phyloP scores from a whole-genome alignment of 805 yeast genomes.

The Candida piceae region DNA sequence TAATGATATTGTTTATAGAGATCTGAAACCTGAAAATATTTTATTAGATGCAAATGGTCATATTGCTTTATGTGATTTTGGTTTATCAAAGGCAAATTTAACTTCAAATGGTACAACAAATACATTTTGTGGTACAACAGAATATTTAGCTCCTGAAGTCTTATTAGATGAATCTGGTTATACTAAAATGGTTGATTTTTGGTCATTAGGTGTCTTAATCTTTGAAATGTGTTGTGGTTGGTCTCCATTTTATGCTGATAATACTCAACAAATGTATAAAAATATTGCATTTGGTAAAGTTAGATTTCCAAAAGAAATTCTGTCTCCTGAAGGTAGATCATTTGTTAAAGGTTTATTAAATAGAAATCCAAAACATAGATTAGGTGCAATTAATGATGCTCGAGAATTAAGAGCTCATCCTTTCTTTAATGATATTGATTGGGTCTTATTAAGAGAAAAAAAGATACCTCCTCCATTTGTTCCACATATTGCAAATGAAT shows the following conservation, averaged over 20 bases:
- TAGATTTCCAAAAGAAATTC: constrained; percentile 91
- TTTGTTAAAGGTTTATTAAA: constrained; percentile 93
- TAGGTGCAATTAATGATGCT: constrained; percentile 90
- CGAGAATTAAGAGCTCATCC: constrained; percentile 89
- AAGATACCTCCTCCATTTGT: constrained; percentile 94
- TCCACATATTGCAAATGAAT: constrained; percentile 85
- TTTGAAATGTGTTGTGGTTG: constrained; percentile 99
- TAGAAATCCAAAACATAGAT: constrained; percentile 91
- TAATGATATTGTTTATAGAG: constrained; percentile 93
- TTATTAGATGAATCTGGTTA: constrained; percentile 93
- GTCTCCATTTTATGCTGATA: constrained; percentile 98
- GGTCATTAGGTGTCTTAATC: constrained; percentile 95
- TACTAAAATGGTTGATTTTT: constrained; percentile 98
- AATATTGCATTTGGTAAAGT: constrained; percentile 98
- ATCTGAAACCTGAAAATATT: constrained; percentile 95
- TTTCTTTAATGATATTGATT: constrained; percentile 86
- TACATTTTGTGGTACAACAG: constrained; percentile 98
- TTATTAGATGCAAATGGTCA: constrained; percentile 95
- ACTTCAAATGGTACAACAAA: constrained; percentile 85
- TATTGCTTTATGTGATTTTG: constrained; percentile 95
- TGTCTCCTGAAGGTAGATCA: constrained; percentile 88
- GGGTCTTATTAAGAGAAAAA: constrained; percentile 74
- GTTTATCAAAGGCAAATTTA: constrained; percentile 89
- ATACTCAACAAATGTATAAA: constrained; percentile 97
- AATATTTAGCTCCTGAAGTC: constrained; percentile 96